Evolutionary conservation across 495 filamentous ascomycete genomes (phyloP).

Genomic region (Penicillium salamii): DNA sequence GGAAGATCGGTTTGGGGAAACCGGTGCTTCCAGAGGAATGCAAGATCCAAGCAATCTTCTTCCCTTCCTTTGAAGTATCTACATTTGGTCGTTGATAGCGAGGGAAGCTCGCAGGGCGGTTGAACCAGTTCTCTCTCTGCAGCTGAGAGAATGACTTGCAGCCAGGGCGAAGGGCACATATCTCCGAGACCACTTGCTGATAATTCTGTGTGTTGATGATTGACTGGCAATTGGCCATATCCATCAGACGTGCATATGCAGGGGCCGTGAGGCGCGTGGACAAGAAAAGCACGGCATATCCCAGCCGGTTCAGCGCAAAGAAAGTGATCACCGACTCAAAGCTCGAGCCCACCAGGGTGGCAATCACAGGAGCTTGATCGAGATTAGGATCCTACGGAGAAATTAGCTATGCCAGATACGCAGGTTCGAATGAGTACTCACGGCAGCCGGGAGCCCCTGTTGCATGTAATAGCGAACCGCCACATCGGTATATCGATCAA

Average conservation of each 20-base stretch:
- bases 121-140: slow-evolving; percentile 20
- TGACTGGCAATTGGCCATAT: slow-evolving; percentile 39
- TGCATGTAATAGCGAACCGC: slow-evolving; percentile 22
- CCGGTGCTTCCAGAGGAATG: slow-evolving; percentile 61
- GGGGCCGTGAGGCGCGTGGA: slow-evolving; percentile 52
- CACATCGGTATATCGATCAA: slow-evolving; percentile 26
- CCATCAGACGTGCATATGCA: slow-evolving; percentile 49
- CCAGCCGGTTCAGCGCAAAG: slow-evolving; percentile 54
- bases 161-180: slow-evolving; percentile 12
- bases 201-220: slow-evolving; percentile 27
- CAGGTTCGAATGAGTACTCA: neutral
- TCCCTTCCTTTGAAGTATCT: slow-evolving; percentile 21
- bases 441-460: slow-evolving; percentile 20
- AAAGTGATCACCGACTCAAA: slow-evolving; percentile 53
- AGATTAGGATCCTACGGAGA: slow-evolving; percentile 12
- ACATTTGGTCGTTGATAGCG: slow-evolving; percentile 14
- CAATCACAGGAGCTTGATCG: slow-evolving; percentile 38
- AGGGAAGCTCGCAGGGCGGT: slow-evolving; percentile 8
- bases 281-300: slow-evolving; percentile 53
- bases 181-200: slow-evolving; percentile 16
- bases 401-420: neutral
- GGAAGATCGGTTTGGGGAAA: slow-evolving; percentile 53
- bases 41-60: slow-evolving; percentile 47
- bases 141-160: slow-evolving; percentile 11
- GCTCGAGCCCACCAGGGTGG: slow-evolving; percentile 50